Percentiles rank a stretch among this genome's conserved stretches.
These are phyloP conservation scores for Stagonosporopsis vannaccii DNA, from an alignment of 2,329 filamentous ascomycete genomes.

Conservation along the genomic window DNA sequence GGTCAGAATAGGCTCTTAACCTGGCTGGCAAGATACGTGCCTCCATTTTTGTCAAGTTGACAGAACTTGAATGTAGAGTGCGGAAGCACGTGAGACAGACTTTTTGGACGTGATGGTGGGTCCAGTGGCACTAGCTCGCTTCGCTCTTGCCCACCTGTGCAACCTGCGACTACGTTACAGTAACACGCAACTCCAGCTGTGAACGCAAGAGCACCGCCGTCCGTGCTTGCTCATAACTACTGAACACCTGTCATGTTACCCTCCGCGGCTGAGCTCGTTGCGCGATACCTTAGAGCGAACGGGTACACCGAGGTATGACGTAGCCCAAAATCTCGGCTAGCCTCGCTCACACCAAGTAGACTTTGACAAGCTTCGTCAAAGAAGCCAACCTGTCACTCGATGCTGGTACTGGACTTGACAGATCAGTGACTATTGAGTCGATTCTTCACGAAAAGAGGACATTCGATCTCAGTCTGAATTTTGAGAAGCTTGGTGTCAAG, in stretches of 20 bases:
- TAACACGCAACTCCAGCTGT: slow-evolving; percentile 1
- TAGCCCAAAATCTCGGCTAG: slow-evolving; percentile 16
- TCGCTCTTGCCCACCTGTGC: slow-evolving; percentile 2
- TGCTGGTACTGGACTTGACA: slow-evolving; percentile 53
- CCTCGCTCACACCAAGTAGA: slow-evolving; percentile 49
- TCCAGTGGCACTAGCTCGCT: slow-evolving; percentile 14
- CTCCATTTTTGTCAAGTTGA: slow-evolving; percentile 2
- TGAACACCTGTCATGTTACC: slow-evolving; percentile 36
- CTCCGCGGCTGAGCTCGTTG: slow-evolving; percentile 52
- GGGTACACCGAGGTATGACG: slow-evolving; percentile 50
- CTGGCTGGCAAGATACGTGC: neutral
- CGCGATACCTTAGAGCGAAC: slow-evolving; percentile 51
- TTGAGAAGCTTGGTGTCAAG: slow-evolving; percentile 62
- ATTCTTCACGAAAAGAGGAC: slow-evolving; percentile 67
- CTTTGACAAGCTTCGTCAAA: slow-evolving; percentile 63
- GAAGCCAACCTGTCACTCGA: slow-evolving; percentile 63
- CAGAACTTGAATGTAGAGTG: neutral
- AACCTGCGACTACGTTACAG: slow-evolving; percentile 4
- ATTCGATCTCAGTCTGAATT: slow-evolving; percentile 63
- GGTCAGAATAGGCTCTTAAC: neutral
- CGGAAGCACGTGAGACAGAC: slow-evolving; percentile 15
- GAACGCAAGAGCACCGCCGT: neutral
- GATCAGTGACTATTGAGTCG: slow-evolving; percentile 63
- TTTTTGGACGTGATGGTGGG: slow-evolving; percentile 15
- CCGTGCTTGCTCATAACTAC: neutral